phyloP scores from a whole-genome alignment of 208 protist genomes.

The Trypanosomatidae sp. region DNA sequence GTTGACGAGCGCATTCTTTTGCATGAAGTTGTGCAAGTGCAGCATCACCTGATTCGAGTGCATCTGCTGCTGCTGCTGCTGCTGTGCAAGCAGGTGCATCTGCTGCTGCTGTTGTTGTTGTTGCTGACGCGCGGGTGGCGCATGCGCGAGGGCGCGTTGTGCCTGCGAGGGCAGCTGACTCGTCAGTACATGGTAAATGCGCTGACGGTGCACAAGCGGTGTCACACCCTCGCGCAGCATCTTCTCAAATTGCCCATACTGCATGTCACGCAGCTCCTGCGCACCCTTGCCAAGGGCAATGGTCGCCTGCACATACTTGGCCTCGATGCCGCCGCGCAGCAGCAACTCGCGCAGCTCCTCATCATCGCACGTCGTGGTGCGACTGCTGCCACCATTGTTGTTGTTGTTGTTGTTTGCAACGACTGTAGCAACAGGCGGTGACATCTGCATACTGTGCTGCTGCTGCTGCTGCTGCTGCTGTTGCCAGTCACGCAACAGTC shows the following conservation, averaged over 20 bases:
- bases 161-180: not conserved
- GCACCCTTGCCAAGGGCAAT: constrained; percentile 5
- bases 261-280: constrained; percentile 9
- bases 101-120: not conserved
- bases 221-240: constrained; percentile 7
- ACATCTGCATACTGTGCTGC: constrained; percentile 4
- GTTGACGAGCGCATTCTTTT: no score
- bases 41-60: not conserved
- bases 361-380: constrained; percentile 1
- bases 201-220: constrained; percentile 11
- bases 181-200: not conserved
- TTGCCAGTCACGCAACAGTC: not conserved
- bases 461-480: constrained; percentile 2
- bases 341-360: constrained; percentile 15
- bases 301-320: constrained; percentile 6
- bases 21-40: no score
- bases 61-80: no score
- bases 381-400: constrained; percentile 3
- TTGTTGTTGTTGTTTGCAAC: not conserved
- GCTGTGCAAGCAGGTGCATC: no score
- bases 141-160: not conserved
- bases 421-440: not conserved
- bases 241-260: constrained; percentile 11
- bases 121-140: not conserved
- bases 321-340: constrained; percentile 8